Conservation (phyloP, 768 basidiomycete genomes). For the Xerocomus spinulosus region DNA sequence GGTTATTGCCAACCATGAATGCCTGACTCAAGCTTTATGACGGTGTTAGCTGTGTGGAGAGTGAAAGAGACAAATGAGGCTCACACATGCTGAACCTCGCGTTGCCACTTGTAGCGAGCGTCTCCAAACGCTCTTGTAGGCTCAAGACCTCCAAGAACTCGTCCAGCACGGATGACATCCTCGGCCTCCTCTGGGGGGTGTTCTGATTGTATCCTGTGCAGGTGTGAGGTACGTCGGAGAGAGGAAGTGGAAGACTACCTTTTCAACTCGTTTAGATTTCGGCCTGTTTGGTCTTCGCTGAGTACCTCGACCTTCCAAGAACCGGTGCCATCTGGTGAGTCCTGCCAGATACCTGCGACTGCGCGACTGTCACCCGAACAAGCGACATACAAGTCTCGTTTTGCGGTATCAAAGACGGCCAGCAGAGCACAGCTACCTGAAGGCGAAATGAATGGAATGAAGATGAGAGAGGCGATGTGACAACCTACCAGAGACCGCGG, state of each 20-base stretch:
- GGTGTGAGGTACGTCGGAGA: constrained; percentile 1
- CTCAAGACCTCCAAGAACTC: constrained; percentile 84
- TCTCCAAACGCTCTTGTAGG: constrained; percentile 87
- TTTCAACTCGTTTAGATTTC: constrained; percentile 78
- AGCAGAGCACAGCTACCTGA: constrained; percentile 88
- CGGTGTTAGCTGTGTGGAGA: neutral
- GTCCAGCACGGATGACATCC: constrained; percentile 72
- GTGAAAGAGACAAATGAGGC: constrained; percentile 18
- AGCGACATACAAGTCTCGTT: constrained; percentile 83
- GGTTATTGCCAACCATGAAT: constrained; percentile 61
- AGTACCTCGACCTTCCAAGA: constrained; percentile 92
- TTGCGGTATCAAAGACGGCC: constrained; percentile 80
- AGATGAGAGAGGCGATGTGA: neutral
- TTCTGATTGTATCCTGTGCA: constrained; percentile 66
- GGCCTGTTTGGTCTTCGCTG: constrained; percentile 93
- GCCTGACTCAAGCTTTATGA: constrained; percentile 51
- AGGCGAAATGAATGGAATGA: constrained; percentile 10
- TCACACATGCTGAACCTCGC: constrained; percentile 66
- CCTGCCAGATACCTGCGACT: constrained; percentile 90
- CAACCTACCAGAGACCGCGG: constrained; percentile 67
- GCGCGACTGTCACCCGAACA: constrained; percentile 93
- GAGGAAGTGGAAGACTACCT: constrained; percentile 46
- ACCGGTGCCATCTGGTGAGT: constrained; percentile 56
- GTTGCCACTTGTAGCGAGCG: constrained; percentile 85
- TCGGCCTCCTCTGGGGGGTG: constrained; percentile 74